Conservation (phyloP, 202 grass and related monocot genomes). For the Alloteropsis angusta region DNA sequence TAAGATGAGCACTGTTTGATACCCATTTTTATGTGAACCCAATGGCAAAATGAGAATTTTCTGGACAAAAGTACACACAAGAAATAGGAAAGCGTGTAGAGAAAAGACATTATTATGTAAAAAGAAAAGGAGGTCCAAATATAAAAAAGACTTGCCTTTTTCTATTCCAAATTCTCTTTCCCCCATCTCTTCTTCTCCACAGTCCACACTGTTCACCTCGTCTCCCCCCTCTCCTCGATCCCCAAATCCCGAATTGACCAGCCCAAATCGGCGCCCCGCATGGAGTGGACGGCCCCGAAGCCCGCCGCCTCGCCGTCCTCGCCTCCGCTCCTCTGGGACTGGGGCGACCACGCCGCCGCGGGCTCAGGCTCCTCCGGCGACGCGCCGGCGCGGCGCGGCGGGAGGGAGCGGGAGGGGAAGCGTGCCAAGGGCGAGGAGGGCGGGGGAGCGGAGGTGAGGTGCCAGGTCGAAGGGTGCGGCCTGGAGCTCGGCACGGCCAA, state of each 20-base stretch:
- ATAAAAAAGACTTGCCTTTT: constrained; percentile 30
- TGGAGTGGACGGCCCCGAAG: constrained; percentile 42
- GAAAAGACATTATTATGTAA: not conserved
- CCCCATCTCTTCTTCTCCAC: constrained; percentile 28
- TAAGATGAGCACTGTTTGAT: not conserved
- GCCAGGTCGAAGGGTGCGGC: constrained; percentile 88
- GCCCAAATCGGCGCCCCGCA: constrained; percentile 12
- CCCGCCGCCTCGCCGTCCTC: constrained; percentile 22
- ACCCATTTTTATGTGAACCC: not conserved
- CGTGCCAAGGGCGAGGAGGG: constrained; percentile 41
- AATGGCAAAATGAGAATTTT: not conserved
- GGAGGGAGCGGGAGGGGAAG: constrained; percentile 31
- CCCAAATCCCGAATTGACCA: constrained; percentile 53
- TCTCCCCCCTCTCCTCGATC: constrained; percentile 25
- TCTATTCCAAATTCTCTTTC: constrained; percentile 40
- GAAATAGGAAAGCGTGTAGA: not conserved
- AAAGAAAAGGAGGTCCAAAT: constrained; percentile 6
- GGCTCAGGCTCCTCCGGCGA: constrained; percentile 29
- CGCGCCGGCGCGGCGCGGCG: not conserved
- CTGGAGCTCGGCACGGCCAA: constrained; percentile 64
- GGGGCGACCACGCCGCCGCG: constrained; percentile 27
- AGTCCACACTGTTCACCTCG: constrained; percentile 39
- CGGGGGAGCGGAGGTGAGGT: constrained; percentile 33
- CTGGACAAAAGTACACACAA: not conserved
- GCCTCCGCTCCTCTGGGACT: constrained; percentile 53